phyloP scores from a whole-genome alignment of 2,329 filamentous ascomycete species.

The Fusarium miscanthi region DNA sequence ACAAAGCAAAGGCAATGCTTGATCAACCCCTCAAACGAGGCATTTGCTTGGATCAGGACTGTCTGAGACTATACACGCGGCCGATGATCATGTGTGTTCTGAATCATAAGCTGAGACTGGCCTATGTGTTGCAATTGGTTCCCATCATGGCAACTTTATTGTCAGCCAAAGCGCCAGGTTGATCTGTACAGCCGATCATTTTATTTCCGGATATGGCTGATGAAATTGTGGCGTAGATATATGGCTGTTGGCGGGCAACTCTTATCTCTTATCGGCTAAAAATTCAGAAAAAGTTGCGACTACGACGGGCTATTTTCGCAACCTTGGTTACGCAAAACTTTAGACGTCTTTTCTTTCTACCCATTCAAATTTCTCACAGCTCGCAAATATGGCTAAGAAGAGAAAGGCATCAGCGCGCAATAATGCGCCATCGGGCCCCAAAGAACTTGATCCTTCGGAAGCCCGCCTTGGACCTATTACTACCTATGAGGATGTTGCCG shows the following conservation, averaged over 20 bases:
- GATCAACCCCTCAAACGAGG: not conserved
- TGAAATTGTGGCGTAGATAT: not conserved
- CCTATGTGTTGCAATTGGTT: constrained; percentile 8
- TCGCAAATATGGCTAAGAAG: constrained; percentile 69
- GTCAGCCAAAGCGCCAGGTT: not conserved
- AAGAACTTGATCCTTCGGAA: constrained; percentile 66
- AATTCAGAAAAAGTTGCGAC: constrained; percentile 38
- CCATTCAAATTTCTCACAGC: not conserved
- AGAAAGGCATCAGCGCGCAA: constrained; percentile 73
- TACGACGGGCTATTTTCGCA: constrained; percentile 12
- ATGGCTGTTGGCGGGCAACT: not conserved
- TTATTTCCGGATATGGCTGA: not conserved
- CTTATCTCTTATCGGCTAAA: constrained; percentile 38
- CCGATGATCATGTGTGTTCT: constrained; percentile 20
- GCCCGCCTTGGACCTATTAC: constrained; percentile 70
- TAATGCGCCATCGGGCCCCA: constrained; percentile 60
- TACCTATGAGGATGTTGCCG: constrained; percentile 85
- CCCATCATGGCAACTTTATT: constrained; percentile 3
- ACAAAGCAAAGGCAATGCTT: not conserved
- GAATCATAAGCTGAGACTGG: constrained; percentile 8
- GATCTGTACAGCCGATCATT: not conserved
- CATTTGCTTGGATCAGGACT: constrained; percentile 4
- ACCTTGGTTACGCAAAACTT: not conserved
- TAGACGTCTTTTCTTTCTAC: not conserved
- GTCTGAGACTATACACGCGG: constrained; percentile 9